Percentiles rank a stretch among this genome's conserved stretches.
Evolutionary conservation across 75 land plant genomes (phyloP).

Genomic region (Pinus tabuliformis): DNA sequence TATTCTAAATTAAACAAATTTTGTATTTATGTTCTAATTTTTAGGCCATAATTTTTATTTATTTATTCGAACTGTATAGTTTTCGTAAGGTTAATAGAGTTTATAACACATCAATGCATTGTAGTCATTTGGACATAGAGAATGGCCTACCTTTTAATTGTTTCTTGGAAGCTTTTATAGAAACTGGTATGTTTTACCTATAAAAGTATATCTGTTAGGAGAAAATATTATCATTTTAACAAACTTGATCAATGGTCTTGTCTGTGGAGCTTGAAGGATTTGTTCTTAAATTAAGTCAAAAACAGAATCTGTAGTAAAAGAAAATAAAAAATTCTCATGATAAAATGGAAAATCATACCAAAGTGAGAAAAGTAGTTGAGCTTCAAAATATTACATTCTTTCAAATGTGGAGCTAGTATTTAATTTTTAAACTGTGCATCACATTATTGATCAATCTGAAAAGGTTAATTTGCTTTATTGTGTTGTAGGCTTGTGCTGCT

Average conservation of each 20-base stretch:
- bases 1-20: not conserved
- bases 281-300: not conserved
- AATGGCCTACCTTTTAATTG: not conserved
- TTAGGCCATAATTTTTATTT: too few relatives aligned
- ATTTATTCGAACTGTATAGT: too few relatives aligned
- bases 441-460: not conserved
- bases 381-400: not conserved
- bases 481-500: constrained; percentile 75
- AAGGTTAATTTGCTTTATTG: not conserved
- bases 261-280: not conserved
- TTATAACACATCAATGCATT: not conserved
- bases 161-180: not conserved
- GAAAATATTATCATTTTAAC: not conserved
- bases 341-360: not conserved
- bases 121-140: not conserved
- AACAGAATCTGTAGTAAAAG: too few relatives aligned
- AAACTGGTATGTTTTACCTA: not conserved
- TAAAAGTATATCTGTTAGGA: not conserved
- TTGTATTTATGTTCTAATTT: not conserved
- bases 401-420: not conserved
- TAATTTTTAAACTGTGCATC: not conserved
- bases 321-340: not conserved
- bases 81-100: not conserved
- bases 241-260: not conserved
- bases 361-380: not conserved